phyloP scores from a whole-genome alignment of 179 eudicot species.

The Corrigiola litoralis region DNA sequence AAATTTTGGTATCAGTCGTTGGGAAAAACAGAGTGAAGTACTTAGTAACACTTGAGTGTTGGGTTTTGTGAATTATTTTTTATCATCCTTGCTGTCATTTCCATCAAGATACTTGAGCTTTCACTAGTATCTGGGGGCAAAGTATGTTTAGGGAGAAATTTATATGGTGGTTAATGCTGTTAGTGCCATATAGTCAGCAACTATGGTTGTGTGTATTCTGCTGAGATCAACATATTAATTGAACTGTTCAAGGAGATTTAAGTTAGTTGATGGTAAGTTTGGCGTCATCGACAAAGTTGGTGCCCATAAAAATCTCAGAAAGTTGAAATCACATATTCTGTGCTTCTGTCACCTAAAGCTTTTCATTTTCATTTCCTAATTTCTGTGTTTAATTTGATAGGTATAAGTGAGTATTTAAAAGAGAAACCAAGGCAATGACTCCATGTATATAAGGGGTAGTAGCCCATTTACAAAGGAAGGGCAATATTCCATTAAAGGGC shows the following conservation, averaged over 20 bases:
- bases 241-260: neutral
- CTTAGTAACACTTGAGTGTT: neutral
- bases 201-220: neutral
- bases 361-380: no score
- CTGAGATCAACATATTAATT: neutral
- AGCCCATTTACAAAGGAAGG: no score
- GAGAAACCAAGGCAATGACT: no score
- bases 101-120: neutral
- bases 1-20: neutral
- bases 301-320: no score
- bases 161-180: neutral
- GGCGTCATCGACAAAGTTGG: no score
- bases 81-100: neutral
- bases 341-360: no score
- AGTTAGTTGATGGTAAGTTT: neutral
- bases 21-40: neutral
- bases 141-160: neutral
- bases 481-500: no score
- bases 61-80: constrained; percentile 2
- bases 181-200: neutral
- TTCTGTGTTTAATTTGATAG: no score
- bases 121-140: neutral
- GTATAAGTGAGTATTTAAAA: no score
- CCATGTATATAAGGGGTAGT: no score
- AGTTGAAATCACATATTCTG: no score